Base-by-base conservation (phyloP, 2,329 filamentous ascomycete species). In the Biscogniauxia sp. region DNA sequence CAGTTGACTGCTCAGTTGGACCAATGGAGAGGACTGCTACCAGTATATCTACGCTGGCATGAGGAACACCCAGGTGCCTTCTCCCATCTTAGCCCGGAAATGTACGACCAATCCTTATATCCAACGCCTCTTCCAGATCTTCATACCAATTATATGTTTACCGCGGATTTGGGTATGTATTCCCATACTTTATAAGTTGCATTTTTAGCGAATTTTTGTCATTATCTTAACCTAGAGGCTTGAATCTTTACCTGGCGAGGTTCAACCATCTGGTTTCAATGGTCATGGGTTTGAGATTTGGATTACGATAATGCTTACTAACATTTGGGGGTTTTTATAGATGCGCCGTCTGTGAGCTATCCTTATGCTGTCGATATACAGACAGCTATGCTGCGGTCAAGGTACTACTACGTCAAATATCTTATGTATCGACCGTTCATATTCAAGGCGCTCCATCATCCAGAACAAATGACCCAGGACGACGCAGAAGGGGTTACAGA, bases 341-440 rank as follows among this genome's bases (percentile, higher is more conserved):
- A 79, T 58, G 67, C 66, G 1, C 72, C 78, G 3, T 79, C 79
- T 1, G 71, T 73, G 9, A 75, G 74, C 20, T 84, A 85, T 68
- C 77, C 77, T 15, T 84, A 81, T 67, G 79, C 79, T 17, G 77
- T 83, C 60, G 84, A 86, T 66, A 75, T 87, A 37, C 82, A 86
- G 60, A 79, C 82, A 7, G 84, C 84, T 1, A 72, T 85, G 11
- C 76, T 88, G 8, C 80, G 84, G 53, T 85, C 83, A 5, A 78
- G 82, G 54, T 87, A 85, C 70, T 86, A 84, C 70, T 84, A 85
- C 65, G 79, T 80, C 20, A 84, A 84, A 59, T 84, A 83, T 67
- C 77, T 86, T 60, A 78, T 86, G 60, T 79, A 86, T 69, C 78
- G 83, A 11, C 84, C 85, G 0, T 87, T 82, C 59, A 68, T 87